Evolutionary conservation across 805 yeast species (phyloP).

Genomic region (Clavispora carvajalis): DNA sequence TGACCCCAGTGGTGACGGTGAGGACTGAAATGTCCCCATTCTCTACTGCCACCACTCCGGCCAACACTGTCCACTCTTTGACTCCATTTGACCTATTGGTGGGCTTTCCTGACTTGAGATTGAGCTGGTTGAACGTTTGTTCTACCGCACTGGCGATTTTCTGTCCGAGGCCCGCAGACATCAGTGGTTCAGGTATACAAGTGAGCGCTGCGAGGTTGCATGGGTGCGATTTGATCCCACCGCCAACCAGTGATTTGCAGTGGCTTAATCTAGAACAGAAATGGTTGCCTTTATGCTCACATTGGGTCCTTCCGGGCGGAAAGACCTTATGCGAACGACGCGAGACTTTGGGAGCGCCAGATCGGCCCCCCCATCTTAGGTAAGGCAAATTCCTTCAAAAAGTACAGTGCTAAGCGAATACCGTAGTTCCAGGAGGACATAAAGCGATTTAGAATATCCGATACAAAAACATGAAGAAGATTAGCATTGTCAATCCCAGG

Average conservation of each 20-base stretch:
- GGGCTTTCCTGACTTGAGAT: slow-evolving; percentile 52
- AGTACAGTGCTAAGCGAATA: too few relatives aligned
- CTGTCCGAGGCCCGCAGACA: neutral
- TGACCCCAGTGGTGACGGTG: slow-evolving; percentile 75
- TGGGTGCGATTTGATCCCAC: too few relatives aligned
- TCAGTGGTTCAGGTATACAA: neutral
- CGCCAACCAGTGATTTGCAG: neutral
- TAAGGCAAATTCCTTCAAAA: too few relatives aligned
- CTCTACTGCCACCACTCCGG: slow-evolving; percentile 55
- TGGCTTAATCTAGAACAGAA: neutral
- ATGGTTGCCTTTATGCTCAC: too few relatives aligned
- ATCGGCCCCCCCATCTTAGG: too few relatives aligned
- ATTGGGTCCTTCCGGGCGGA: too few relatives aligned
- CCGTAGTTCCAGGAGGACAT: too few relatives aligned
- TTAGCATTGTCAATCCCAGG: too few relatives aligned
- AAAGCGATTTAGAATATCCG: too few relatives aligned
- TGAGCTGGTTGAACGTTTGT: slow-evolving; percentile 24
- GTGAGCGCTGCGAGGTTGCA: neutral
- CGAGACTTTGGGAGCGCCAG: too few relatives aligned
- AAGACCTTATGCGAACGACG: too few relatives aligned
- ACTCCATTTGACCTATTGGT: slow-evolving; percentile 54
- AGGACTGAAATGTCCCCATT: slow-evolving; percentile 31
- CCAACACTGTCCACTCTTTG: slow-evolving; percentile 79
- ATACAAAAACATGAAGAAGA: neutral
- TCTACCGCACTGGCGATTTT: slow-evolving; percentile 23